A percentile compares a stretch with the other conserved stretches of the same genome.
Conservation (phyloP, 371 early-diverging fungal species). For the Mucor mucedo region DNA sequence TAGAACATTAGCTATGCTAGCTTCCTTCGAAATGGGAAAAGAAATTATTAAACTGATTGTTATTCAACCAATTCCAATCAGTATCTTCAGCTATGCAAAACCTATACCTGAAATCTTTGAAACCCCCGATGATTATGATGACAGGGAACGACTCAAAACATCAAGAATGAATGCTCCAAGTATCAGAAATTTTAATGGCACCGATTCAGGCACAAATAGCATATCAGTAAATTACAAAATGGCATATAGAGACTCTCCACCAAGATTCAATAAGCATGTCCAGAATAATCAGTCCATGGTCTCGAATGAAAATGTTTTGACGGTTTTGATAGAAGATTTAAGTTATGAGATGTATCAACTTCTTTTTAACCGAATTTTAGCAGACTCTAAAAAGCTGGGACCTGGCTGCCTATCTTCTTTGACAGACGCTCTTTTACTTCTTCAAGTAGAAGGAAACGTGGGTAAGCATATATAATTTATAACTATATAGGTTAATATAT, state of each 20-base stretch:
- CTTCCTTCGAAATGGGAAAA: conserved; percentile 8
- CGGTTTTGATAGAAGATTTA: conserved; percentile 7
- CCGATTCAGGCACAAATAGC: conserved; percentile 3
- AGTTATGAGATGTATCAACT: conserved; percentile 1
- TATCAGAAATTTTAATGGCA: not conserved
- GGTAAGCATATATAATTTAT: not conserved
- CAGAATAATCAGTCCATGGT: not conserved
- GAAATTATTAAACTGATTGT: not conserved
- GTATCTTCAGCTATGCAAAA: not conserved
- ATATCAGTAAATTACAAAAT: no score
- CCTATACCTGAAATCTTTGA: not conserved
- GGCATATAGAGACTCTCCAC: not conserved
- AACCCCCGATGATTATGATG: not conserved
- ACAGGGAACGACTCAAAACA: not conserved
- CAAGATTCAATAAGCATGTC: not conserved
- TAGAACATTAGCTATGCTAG: conserved; percentile 14
- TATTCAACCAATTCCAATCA: not conserved
- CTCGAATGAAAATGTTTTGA: conserved; percentile 9
- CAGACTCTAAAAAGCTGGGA: conserved; percentile 9
- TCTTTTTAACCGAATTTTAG: conserved; percentile 8
- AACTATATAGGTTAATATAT: not conserved
- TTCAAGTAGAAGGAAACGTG: conserved; percentile 10
- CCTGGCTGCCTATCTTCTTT: conserved; percentile 7
- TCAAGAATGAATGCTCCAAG: no score
- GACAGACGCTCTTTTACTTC: conserved; percentile 5